phyloP scores from a whole-genome alignment of 495 filamentous ascomycete species.

The Podospora bellae-mahoneyi region DNA sequence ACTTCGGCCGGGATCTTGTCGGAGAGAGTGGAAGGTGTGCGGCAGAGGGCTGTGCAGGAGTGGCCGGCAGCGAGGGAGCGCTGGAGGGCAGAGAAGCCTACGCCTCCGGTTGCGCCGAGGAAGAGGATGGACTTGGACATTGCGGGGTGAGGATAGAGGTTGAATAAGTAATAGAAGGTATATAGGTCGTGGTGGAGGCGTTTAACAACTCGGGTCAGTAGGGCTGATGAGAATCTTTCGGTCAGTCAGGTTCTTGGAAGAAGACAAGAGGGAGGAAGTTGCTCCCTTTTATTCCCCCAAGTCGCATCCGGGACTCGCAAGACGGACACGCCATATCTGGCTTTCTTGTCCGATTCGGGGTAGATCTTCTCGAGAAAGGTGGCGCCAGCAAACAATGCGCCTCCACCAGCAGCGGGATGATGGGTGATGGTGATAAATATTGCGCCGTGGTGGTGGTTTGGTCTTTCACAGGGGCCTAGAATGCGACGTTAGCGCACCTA shows the following conservation, averaged over 20 bases:
- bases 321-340: not conserved
- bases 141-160: conserved; percentile 7
- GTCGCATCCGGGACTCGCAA: not conserved
- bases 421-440: not conserved
- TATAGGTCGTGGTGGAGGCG: no score
- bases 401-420: not conserved
- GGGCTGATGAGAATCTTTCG: not conserved
- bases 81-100: conserved; percentile 45
- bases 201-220: not conserved
- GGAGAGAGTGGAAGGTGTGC: conserved; percentile 60
- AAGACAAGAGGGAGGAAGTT: not conserved
- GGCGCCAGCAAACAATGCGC: not conserved
- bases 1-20: conserved; percentile 32
- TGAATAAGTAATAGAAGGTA: conserved; percentile 1
- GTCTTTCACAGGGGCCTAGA: not conserved
- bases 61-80: conserved; percentile 51
- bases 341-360: not conserved
- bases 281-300: conserved; percentile 11
- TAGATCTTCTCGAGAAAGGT: not conserved
- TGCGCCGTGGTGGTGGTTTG: not conserved
- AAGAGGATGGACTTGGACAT: conserved; percentile 45
- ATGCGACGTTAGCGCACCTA: not conserved
- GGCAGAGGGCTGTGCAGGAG: conserved; percentile 53
- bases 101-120: conserved; percentile 57
- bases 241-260: not conserved